phyloP scores from a whole-genome alignment of 2,329 filamentous ascomycete genomes.

The Aspergillus sp. region DNA sequence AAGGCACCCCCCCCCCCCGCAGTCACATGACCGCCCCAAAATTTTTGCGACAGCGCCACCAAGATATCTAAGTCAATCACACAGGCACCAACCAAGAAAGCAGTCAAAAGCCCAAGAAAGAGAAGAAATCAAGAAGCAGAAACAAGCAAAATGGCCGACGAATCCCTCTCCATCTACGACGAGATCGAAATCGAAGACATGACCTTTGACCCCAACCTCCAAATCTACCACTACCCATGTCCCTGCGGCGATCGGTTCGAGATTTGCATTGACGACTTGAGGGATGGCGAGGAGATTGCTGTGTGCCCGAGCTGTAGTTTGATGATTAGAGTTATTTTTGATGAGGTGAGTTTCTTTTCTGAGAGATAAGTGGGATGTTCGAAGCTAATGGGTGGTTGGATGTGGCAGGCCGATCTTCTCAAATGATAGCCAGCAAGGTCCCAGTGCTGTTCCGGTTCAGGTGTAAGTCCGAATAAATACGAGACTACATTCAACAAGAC shows the following conservation, averaged over 20 bases:
- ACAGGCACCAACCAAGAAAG: not conserved
- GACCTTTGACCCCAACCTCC: constrained; percentile 73
- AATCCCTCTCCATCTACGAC: constrained; percentile 75
- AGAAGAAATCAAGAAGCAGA: not conserved
- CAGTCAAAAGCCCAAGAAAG: not conserved
- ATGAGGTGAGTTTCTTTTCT: constrained; percentile 53
- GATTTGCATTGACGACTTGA: constrained; percentile 74
- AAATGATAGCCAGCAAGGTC: constrained; percentile 32
- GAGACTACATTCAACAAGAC: too few species aligned
- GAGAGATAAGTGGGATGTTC: constrained; percentile 3
- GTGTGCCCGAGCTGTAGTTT: constrained; percentile 95
- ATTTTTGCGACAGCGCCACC: constrained; percentile 15
- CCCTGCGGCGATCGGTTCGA: constrained; percentile 96
- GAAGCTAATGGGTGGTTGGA: constrained; percentile 4
- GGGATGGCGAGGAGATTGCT: constrained; percentile 87
- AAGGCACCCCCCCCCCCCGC: constrained; percentile 10
- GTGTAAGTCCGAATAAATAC: constrained; percentile 22
- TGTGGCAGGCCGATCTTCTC: constrained; percentile 45
- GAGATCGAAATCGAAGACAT: constrained; percentile 99
- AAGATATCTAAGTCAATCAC: constrained; percentile 2
- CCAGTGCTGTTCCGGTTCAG: constrained; percentile 31
- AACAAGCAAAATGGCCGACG: constrained; percentile 49
- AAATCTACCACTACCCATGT: constrained; percentile 94
- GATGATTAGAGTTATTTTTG: constrained; percentile 93
- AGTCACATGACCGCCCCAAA: constrained; percentile 26